Evolutionary conservation across 352 stramenopile species (phyloP).

Genomic region (Phytophthora pluvialis): DNA sequence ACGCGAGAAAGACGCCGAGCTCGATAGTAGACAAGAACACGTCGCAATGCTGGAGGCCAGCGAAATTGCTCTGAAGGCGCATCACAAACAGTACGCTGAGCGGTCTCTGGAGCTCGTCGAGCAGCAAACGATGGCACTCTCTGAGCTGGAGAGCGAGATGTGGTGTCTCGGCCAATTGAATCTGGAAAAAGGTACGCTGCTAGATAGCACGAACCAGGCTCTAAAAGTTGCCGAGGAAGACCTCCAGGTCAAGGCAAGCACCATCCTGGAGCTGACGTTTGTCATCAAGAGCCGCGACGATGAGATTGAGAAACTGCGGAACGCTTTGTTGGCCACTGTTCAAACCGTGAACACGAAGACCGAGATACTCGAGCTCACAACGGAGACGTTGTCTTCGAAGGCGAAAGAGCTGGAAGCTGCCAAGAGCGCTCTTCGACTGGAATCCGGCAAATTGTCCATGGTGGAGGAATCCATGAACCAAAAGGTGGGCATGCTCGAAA

Average conservation of each 20-base stretch:
- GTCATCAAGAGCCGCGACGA: slow-evolving; percentile 78
- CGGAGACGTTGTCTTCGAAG: slow-evolving; percentile 64
- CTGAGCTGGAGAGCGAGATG: slow-evolving; percentile 40
- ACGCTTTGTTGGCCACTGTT: slow-evolving; percentile 57
- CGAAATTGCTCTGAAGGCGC: slow-evolving; percentile 18
- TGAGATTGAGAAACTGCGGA: slow-evolving; percentile 64
- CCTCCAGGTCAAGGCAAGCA: slow-evolving; percentile 57
- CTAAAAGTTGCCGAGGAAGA: slow-evolving; percentile 48
- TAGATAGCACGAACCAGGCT: slow-evolving; percentile 41
- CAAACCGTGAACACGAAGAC: slow-evolving; percentile 64
- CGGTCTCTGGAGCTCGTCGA: slow-evolving; percentile 29
- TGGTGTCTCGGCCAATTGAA: slow-evolving; percentile 36
- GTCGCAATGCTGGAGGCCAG: slow-evolving; percentile 35
- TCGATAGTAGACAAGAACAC: slow-evolving; percentile 29
- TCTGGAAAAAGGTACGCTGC: slow-evolving; percentile 4
- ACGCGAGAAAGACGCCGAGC: slow-evolving; percentile 22
- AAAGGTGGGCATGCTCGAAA: slow-evolving; percentile 67
- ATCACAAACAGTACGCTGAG: slow-evolving; percentile 27
- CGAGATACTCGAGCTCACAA: slow-evolving; percentile 71
- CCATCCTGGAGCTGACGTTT: slow-evolving; percentile 77
- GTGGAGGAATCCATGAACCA: slow-evolving; percentile 71
- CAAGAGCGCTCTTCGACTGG: slow-evolving; percentile 55
- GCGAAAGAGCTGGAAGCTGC: slow-evolving; percentile 68
- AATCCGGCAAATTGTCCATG: slow-evolving; percentile 57
- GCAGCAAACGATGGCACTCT: slow-evolving; percentile 52